Base-by-base conservation (phyloP, 78 protist genomes). In the Cavenderia fasciculata region DNA sequence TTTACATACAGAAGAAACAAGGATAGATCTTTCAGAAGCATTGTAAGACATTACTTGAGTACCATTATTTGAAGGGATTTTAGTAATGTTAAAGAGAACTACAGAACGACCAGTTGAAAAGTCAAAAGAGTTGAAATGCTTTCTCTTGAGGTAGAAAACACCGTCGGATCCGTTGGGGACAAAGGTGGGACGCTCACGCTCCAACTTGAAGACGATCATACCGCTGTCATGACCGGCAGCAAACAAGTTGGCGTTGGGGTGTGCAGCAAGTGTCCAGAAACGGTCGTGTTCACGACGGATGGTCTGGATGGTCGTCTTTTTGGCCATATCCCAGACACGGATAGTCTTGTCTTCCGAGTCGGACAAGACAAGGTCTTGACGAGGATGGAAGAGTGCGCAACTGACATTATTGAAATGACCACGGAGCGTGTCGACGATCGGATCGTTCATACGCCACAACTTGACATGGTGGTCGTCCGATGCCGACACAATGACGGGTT, bases 141-240 rank as follows among this genome's bases (percentile, higher is more conserved):
- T 68, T 89, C 97, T 98, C 89, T 94, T 88, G 41, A 95, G 66
- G 65, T 87, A 97, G 92, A 84, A 89, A 31, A 97, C 92, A 51
- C 65, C 84, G 49, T 85, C 61, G 0, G 71, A 41, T 14, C 73
- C 79, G 63, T 86, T 74, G 47, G 84, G 59, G 4, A 95, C 59
- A 23, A 36, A 90, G 23, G 98, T 95, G 10, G 99, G 99, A 31
- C 99, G 94, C 71, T 98, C 99, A 25, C 98, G 92, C 75, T 94
- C 96, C 18, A 99, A 89, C 92, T 99, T 99, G 97, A 97, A 98
- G 31, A 97, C 96, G 31, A 96, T 47, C 97, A 96, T 78, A 63
- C 93, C 92, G 1, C 65, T 47, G 76, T 99, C 99, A 56, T 99
- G 99, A 29, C 99, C 99, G 4, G 99, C 99, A 18, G 98, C 99